phyloP scores from a whole-genome alignment of 345 rosid species.

The Citrus maxima region DNA sequence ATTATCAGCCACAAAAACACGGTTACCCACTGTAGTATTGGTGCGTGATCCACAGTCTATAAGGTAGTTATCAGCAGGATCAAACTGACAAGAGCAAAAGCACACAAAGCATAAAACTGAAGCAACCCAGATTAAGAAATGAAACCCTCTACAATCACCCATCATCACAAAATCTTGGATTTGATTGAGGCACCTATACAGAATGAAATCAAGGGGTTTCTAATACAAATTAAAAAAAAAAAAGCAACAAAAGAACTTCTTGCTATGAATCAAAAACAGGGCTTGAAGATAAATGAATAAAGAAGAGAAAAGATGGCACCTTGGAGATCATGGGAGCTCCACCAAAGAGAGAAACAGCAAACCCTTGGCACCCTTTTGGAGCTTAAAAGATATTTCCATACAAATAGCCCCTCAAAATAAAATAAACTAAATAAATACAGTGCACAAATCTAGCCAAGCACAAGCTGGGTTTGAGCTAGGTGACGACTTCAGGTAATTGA shows the following conservation, averaged over 20 bases:
- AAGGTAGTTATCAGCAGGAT: slow-evolving; percentile 66
- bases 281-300: background rate
- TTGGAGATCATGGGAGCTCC: slow-evolving; percentile 18
- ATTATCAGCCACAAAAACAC: slow-evolving; percentile 62
- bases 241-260: background rate
- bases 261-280: background rate
- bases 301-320: slow-evolving; percentile 28
- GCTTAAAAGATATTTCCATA: background rate
- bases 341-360: slow-evolving; percentile 15
- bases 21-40: slow-evolving; percentile 45
- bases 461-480: slow-evolving; percentile 23
- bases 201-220: slow-evolving; percentile 15
- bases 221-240: background rate
- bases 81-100: slow-evolving; percentile 47
- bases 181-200: background rate
- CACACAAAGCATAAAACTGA: slow-evolving; percentile 36
- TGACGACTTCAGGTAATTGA: slow-evolving; percentile 26
- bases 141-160: slow-evolving; percentile 30
- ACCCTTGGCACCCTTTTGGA: background rate
- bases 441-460: slow-evolving; percentile 21
- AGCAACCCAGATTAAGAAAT: slow-evolving; percentile 35
- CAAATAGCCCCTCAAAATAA: background rate
- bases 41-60: slow-evolving; percentile 76
- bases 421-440: background rate
- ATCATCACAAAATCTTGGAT: slow-evolving; percentile 34